These are phyloP conservation scores for Pythium phragmitis DNA, from an alignment of 352 stramenopile species.

Conservation along the genomic window DNA sequence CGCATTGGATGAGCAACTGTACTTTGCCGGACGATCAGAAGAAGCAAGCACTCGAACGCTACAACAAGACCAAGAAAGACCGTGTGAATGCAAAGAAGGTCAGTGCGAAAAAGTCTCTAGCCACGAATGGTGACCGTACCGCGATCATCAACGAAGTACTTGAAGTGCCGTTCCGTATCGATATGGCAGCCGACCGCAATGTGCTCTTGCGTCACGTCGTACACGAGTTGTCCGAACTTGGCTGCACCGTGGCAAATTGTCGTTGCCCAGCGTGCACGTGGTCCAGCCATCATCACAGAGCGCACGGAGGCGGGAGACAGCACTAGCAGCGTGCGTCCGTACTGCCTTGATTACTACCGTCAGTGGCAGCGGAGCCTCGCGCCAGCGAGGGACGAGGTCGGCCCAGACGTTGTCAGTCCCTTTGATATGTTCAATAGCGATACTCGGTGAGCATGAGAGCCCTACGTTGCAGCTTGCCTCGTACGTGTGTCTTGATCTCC, in stretches of 20 bases:
- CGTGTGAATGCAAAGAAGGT: background rate
- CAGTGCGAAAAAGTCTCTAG: background rate
- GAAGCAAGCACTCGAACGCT: background rate
- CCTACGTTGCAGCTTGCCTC: slow-evolving; percentile 31
- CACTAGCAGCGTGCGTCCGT: background rate
- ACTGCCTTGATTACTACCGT: slow-evolving; percentile 7
- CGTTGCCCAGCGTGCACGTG: too few species aligned
- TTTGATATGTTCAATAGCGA: slow-evolving; percentile 22
- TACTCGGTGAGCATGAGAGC: slow-evolving; percentile 11
- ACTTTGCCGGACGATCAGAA: background rate
- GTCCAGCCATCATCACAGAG: background rate
- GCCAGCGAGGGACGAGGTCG: slow-evolving; percentile 30
- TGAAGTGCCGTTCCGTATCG: background rate
- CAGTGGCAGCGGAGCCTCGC: background rate
- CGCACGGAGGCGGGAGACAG: slow-evolving; percentile 1
- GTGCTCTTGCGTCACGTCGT: slow-evolving; percentile 2
- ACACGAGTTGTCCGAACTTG: background rate
- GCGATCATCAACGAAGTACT: slow-evolving; percentile 3
- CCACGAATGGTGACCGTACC: background rate
- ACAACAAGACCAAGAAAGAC: background rate
- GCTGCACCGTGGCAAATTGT: background rate
- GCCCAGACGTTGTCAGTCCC: slow-evolving; percentile 28
- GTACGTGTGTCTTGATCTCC: slow-evolving; percentile 17
- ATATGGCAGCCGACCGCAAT: background rate
- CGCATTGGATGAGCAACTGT: slow-evolving; percentile 5